phyloP scores from a whole-genome alignment of 208 protist genomes.

The Trypanosoma boissoni region DNA sequence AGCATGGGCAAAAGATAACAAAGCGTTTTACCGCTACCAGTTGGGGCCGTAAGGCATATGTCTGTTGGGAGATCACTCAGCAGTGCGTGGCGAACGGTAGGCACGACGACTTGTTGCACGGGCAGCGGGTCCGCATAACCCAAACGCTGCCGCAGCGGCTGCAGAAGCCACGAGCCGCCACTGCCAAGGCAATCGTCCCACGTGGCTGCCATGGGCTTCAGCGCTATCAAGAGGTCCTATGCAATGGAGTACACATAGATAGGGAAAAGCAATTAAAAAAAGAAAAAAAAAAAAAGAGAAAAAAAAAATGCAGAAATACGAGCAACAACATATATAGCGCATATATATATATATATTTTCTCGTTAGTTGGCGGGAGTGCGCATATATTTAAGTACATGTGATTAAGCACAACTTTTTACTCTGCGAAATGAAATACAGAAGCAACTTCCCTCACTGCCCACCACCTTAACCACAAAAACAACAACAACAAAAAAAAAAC shows the following conservation, averaged over 20 bases:
- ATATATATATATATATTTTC: constrained; percentile 16
- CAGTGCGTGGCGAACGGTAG: constrained; percentile 57
- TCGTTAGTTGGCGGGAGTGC: no score
- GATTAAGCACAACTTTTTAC: no score
- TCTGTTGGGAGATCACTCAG: constrained; percentile 80
- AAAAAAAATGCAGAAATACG: neutral
- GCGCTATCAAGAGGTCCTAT: neutral
- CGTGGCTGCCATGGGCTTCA: neutral
- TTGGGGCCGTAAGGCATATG: constrained; percentile 87
- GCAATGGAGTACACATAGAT: neutral
- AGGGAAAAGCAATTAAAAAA: neutral
- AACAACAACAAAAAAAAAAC: constrained; percentile 9
- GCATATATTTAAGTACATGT: neutral
- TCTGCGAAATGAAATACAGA: no score
- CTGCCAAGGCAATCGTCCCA: constrained; percentile 35
- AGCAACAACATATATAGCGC: neutral
- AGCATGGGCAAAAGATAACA: constrained; percentile 87
- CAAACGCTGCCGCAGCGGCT: constrained; percentile 47
- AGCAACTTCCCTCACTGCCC: neutral
- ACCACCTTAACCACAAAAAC: neutral
- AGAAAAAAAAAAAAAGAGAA: constrained; percentile 9
- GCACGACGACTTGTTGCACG: constrained; percentile 75
- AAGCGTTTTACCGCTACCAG: constrained; percentile 88
- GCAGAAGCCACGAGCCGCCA: constrained; percentile 46
- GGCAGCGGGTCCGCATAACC: constrained; percentile 72